phyloP scores from a whole-genome alignment of 2,329 filamentous ascomycete species.

The Aspergillus alliaceus region DNA sequence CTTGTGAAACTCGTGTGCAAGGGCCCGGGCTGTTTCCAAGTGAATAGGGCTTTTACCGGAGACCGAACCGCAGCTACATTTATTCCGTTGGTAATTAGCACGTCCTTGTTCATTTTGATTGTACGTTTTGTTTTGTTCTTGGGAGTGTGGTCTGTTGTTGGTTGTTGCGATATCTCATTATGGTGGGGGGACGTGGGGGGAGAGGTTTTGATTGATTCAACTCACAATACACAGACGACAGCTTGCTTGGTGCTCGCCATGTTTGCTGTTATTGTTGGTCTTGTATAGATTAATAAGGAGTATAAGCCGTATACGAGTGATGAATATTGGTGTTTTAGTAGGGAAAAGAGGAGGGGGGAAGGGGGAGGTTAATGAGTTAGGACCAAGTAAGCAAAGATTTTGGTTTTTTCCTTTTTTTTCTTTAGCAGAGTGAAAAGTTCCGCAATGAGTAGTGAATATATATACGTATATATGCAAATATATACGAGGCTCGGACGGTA shows the following conservation, averaged over 20 bases:
- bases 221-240: slow-evolving; percentile 85
- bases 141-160: no score
- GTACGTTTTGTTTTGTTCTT: no score
- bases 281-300: background rate
- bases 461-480: background rate
- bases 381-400: background rate
- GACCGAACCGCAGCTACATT: slow-evolving; percentile 72
- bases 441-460: background rate
- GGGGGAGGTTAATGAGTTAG: background rate
- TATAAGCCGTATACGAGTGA: background rate
- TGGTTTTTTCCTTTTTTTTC: no score
- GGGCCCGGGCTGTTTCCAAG: slow-evolving; percentile 72
- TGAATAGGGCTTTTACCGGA: slow-evolving; percentile 72
- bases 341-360: no score
- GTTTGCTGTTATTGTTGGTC: slow-evolving; percentile 2
- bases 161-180: background rate
- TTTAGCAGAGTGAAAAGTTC: no score
- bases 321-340: no score
- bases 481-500: background rate
- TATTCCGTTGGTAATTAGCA: background rate
- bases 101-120: background rate
- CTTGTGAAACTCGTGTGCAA: slow-evolving; percentile 72
- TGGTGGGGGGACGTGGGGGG: background rate
- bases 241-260: slow-evolving; percentile 34
- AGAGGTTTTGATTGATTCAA: slow-evolving; percentile 8